phyloP scores from a whole-genome alignment of 176 grass and related monocot genomes.

The Ensete ventricosum region DNA sequence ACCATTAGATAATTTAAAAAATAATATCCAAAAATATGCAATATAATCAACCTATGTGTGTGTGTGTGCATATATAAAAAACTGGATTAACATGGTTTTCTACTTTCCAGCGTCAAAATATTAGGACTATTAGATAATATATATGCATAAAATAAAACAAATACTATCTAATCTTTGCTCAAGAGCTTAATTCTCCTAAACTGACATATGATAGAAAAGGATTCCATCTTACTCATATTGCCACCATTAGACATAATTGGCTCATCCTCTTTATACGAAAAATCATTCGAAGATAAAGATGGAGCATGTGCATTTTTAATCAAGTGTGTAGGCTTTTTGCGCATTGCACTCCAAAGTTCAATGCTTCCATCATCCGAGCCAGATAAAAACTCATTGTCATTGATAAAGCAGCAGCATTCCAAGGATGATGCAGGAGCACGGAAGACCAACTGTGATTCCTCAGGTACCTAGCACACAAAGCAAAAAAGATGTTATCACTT shows the following conservation, averaged over 20 bases:
- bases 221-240: slow-evolving; percentile 2
- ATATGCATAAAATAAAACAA: slow-evolving; percentile 5
- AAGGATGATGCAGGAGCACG: slow-evolving; percentile 70
- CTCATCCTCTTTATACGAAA: slow-evolving; percentile 16
- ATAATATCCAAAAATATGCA: not conserved
- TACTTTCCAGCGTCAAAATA: not conserved
- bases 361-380: slow-evolving; percentile 83
- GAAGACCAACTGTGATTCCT: slow-evolving; percentile 79
- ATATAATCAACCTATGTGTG: too few relatives aligned
- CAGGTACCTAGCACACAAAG: slow-evolving; percentile 38
- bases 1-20: not conserved
- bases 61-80: too few relatives aligned
- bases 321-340: slow-evolving; percentile 75
- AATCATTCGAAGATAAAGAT: slow-evolving; percentile 1
- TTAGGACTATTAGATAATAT: not conserved
- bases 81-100: not conserved
- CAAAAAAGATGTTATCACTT: not conserved
- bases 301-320: slow-evolving; percentile 73
- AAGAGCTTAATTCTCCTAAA: not conserved
- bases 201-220: not conserved
- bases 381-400: slow-evolving; percentile 71
- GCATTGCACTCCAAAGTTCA: slow-evolving; percentile 65
- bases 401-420: slow-evolving; percentile 79
- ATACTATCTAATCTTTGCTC: not conserved
- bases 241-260: slow-evolving; percentile 33